Conservation (phyloP, 2,329 filamentous ascomycete species). For the Dothiorella sarmentorum region DNA sequence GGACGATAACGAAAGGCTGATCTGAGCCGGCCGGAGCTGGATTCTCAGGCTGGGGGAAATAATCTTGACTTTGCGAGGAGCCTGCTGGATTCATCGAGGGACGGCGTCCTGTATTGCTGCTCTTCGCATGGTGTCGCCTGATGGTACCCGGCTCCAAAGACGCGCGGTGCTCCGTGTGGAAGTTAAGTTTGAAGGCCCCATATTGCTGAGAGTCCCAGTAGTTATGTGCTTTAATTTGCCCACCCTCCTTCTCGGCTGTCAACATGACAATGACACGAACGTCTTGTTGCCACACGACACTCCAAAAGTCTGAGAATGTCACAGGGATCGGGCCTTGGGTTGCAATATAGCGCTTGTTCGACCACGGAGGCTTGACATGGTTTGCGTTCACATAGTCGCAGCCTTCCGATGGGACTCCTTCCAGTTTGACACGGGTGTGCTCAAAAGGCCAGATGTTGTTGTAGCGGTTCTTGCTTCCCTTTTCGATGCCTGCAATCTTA, state of each 20-base stretch:
- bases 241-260: slow-evolving; percentile 89
- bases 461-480: slow-evolving; percentile 92
- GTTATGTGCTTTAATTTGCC: slow-evolving; percentile 89
- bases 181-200: slow-evolving; percentile 70
- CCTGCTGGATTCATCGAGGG: slow-evolving; percentile 27
- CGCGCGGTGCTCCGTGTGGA: slow-evolving; percentile 77
- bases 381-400: slow-evolving; percentile 98
- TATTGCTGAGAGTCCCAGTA: slow-evolving; percentile 85
- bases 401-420: slow-evolving; percentile 60
- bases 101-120: slow-evolving; percentile 23
- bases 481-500: slow-evolving; percentile 87
- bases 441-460: slow-evolving; percentile 98
- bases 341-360: slow-evolving; percentile 91
- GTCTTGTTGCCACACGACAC: slow-evolving; percentile 94
- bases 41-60: slow-evolving; percentile 16
- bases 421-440: slow-evolving; percentile 79
- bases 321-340: slow-evolving; percentile 90
- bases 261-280: slow-evolving; percentile 94
- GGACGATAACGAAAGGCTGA: slow-evolving; percentile 72
- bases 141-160: slow-evolving; percentile 65
- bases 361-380: slow-evolving; percentile 73
- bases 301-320: slow-evolving; percentile 97
- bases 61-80: slow-evolving; percentile 18
- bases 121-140: slow-evolving; percentile 33
- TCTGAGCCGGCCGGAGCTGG: slow-evolving; percentile 45